A percentile compares a stretch with the other conserved stretches of the same genome.
Evolutionary conservation across 371 early-diverging fungal species (phyloP).

Genomic region (Blastocladiella emersonii): DNA sequence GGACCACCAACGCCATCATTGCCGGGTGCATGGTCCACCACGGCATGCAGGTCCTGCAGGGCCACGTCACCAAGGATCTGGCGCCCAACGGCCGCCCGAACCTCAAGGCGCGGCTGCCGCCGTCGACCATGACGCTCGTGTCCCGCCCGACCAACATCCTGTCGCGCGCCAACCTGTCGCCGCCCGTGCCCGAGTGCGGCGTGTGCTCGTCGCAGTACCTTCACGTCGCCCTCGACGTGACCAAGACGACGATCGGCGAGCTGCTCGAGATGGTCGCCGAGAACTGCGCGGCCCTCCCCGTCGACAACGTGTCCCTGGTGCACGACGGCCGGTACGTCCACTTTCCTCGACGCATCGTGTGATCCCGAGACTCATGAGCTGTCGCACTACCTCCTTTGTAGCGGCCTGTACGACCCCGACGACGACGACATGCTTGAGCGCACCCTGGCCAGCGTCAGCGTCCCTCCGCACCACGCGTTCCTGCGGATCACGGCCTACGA

Average conservation of each 20-base stretch:
- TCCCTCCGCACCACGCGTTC: constrained; percentile 13
- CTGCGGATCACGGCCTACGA: neutral
- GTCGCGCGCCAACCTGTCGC: constrained; percentile 16
- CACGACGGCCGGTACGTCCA: constrained; percentile 40
- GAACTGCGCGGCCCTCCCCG: constrained; percentile 1
- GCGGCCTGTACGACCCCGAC: constrained; percentile 78
- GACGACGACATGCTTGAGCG: constrained; percentile 62
- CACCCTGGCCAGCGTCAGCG: constrained; percentile 39
- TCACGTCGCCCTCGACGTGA: constrained; percentile 19
- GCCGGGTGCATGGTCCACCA: constrained; percentile 88
- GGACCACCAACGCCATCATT: constrained; percentile 98
- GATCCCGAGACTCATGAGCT: constrained; percentile 1
- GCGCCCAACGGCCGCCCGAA: constrained; percentile 10
- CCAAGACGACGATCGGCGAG: constrained; percentile 31
- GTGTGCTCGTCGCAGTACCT: neutral
- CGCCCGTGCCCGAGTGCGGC: neutral
- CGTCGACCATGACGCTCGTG: constrained; percentile 15
- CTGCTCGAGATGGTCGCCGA: constrained; percentile 29
- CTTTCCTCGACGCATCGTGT: neutral
- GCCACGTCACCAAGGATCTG: constrained; percentile 27
- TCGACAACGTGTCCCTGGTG: constrained; percentile 25
- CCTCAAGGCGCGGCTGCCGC: neutral
- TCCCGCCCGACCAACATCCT: constrained; percentile 28
- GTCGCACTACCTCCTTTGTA: constrained; percentile 9
- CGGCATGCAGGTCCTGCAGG: constrained; percentile 56